These are phyloP conservation scores for Tardiomyces depauwii DNA, from an alignment of 1,139 yeast species.

Conservation along the genomic window DNA sequence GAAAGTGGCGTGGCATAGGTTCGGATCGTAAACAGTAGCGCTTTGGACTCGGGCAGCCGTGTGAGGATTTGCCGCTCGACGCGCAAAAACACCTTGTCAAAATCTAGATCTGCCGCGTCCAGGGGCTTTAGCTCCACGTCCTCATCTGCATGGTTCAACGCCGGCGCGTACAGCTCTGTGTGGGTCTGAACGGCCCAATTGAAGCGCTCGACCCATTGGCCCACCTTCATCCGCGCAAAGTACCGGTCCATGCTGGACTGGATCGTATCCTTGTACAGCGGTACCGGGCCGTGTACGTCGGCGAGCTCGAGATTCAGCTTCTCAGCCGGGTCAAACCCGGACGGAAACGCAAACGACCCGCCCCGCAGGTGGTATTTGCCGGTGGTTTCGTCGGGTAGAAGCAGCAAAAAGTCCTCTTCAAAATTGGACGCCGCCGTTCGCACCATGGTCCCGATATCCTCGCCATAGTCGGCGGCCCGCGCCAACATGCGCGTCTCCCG, in stretches of 20 bases:
- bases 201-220: slow-evolving; percentile 45
- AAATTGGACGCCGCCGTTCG: slow-evolving; percentile 35
- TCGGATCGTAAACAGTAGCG: slow-evolving; percentile 47
- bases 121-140: slow-evolving; percentile 24
- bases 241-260: slow-evolving; percentile 52
- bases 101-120: slow-evolving; percentile 38
- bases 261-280: slow-evolving; percentile 44
- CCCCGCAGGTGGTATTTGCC: slow-evolving; percentile 47
- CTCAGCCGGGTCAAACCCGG: slow-evolving; percentile 57
- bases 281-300: slow-evolving; percentile 51
- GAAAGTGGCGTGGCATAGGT: slow-evolving; percentile 57
- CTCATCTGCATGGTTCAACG: slow-evolving; percentile 35
- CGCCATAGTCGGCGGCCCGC: slow-evolving; percentile 9
- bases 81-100: slow-evolving; percentile 44
- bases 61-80: slow-evolving; percentile 54
- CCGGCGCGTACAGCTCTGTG: slow-evolving; percentile 37
- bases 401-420: slow-evolving; percentile 58
- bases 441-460: slow-evolving; percentile 25
- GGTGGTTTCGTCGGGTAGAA: slow-evolving; percentile 36
- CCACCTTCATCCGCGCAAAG: slow-evolving; percentile 38
- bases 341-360: slow-evolving; percentile 60
- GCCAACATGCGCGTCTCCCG: slow-evolving; percentile 21
- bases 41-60: slow-evolving; percentile 43
- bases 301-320: slow-evolving; percentile 33
- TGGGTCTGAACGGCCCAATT: slow-evolving; percentile 58